Evolutionary conservation across 805 yeast genomes (phyloP).

Genomic region (Yarrowia sp.): DNA sequence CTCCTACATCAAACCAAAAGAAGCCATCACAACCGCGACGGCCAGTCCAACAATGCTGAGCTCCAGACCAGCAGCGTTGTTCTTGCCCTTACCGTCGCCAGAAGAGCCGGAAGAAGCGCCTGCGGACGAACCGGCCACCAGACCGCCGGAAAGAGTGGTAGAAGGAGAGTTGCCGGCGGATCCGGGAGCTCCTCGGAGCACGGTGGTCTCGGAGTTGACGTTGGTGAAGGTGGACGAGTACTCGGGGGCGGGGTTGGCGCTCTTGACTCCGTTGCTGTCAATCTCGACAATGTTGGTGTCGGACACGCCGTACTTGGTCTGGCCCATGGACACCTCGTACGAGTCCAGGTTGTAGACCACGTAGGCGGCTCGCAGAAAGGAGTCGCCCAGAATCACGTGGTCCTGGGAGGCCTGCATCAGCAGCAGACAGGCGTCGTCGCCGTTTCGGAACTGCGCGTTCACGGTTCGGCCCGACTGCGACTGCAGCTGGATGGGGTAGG

Average conservation of each 20-base stretch:
- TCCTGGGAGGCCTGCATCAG: slow-evolving; percentile 48
- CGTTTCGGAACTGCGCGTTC: slow-evolving; percentile 42
- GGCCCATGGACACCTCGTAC: slow-evolving; percentile 63
- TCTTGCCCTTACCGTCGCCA: slow-evolving; percentile 6
- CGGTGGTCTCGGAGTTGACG: slow-evolving; percentile 14
- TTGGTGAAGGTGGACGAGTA: slow-evolving; percentile 17
- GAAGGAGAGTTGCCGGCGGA: slow-evolving; percentile 15
- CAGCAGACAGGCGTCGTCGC: slow-evolving; percentile 43
- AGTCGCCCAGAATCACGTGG: slow-evolving; percentile 65
- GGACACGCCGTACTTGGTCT: slow-evolving; percentile 49
- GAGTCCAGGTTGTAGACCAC: slow-evolving; percentile 71
- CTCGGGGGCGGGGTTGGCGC: slow-evolving; percentile 46
- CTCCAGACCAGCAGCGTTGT: slow-evolving; percentile 27
- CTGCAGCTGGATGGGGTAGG: slow-evolving; percentile 43
- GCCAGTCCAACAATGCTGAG: slow-evolving; percentile 18
- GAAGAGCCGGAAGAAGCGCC: background rate
- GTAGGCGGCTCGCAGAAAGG: slow-evolving; percentile 68
- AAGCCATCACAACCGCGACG: slow-evolving; percentile 18
- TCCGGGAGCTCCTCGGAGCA: slow-evolving; percentile 24
- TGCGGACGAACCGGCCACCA: slow-evolving; percentile 21
- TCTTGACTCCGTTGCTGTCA: slow-evolving; percentile 46
- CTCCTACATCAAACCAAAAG: slow-evolving; percentile 20
- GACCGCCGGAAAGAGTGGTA: slow-evolving; percentile 38
- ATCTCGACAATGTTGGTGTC: slow-evolving; percentile 47
- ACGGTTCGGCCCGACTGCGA: slow-evolving; percentile 15